Base-by-base conservation (phyloP, 2,329 filamentous ascomycete genomes). In the Dactylellina leptospora region DNA sequence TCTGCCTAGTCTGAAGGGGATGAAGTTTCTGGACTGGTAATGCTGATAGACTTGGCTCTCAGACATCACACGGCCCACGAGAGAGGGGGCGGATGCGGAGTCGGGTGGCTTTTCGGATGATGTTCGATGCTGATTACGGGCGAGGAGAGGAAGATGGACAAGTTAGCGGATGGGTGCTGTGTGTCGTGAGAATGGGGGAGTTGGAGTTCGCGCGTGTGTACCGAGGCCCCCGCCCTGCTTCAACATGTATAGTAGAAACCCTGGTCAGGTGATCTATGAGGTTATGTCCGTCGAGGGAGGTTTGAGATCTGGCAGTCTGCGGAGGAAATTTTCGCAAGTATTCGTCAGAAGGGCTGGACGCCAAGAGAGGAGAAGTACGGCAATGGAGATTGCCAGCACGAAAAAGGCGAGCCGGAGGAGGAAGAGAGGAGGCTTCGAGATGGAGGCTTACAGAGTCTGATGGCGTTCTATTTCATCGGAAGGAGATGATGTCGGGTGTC, bases 31-130 rank as follows among this genome's bases (percentile, higher is more conserved):
- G 60, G 68, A 64, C 68, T 64, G 68, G 53, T 64, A 72, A 47
- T 72, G 68, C 59, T 72, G 68, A 59, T 64, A 72, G 33, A 72
- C 68, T 55, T 72, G 68, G 44, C 68, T 72, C 59, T 72, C 68
- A 72, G 68, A 72, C 68, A 72, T 72, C 23, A 72, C 53, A 72
- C 68, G 59, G 53, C 55, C 58, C 55, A 38, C 42, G 42, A 45
- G 40, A 18, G 9, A 11, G 36, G 36, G 13, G 36, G 36, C 36
- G 36, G 18, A 4, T n/a, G 4, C 13, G 4, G 11, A n/a, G 5
- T 33, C 11, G 36, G 36, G 36, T 16, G 36, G 36, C 36, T 40
- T n/a, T n/a, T n/a, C n/a, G 18, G 1, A 16, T 40, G 11, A 40
- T 40, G 36, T 40, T 40, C 36, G 36, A 6, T 40, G 13, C 36